phyloP scores from a whole-genome alignment of 2,329 filamentous ascomycete species.

The Sporothrix pseudoabietina region DNA sequence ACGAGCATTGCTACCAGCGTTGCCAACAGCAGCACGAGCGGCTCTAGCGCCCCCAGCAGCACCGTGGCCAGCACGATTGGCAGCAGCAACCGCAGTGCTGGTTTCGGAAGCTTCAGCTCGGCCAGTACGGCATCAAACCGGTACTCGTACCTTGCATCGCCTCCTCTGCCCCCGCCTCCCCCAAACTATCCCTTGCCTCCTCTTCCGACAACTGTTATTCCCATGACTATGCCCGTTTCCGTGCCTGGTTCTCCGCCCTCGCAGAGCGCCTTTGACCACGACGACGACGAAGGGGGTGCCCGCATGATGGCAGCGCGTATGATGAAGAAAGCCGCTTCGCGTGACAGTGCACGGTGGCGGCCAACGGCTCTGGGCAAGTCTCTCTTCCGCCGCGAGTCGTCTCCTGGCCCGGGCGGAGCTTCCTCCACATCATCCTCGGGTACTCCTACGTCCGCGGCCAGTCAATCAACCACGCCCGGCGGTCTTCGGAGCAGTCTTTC shows the following conservation, averaged over 20 bases:
- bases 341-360: constrained; percentile 25
- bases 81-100: background rate
- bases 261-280: constrained; percentile 35
- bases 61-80: background rate
- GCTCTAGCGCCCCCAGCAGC: constrained; percentile 25
- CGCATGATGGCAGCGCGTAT: constrained; percentile 18
- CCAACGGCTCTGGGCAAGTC: constrained; percentile 23
- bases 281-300: constrained; percentile 22
- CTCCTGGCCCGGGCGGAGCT: background rate
- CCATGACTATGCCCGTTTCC: background rate
- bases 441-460: background rate
- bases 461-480: background rate
- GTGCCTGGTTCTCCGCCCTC: background rate
- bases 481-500: constrained; percentile 1
- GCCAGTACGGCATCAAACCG: constrained; percentile 23
- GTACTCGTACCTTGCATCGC: constrained; percentile 11
- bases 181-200: background rate
- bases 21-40: constrained; percentile 26
- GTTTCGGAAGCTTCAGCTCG: constrained; percentile 28
- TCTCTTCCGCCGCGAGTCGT: constrained; percentile 21
- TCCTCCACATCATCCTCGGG: background rate
- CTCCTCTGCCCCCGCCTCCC: background rate
- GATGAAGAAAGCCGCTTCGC: constrained; percentile 15
- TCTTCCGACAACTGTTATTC: background rate
- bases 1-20: constrained; percentile 27